These are phyloP conservation scores for Amanita phalloides DNA, from an alignment of 768 basidiomycete genomes.

Conservation along the genomic window DNA sequence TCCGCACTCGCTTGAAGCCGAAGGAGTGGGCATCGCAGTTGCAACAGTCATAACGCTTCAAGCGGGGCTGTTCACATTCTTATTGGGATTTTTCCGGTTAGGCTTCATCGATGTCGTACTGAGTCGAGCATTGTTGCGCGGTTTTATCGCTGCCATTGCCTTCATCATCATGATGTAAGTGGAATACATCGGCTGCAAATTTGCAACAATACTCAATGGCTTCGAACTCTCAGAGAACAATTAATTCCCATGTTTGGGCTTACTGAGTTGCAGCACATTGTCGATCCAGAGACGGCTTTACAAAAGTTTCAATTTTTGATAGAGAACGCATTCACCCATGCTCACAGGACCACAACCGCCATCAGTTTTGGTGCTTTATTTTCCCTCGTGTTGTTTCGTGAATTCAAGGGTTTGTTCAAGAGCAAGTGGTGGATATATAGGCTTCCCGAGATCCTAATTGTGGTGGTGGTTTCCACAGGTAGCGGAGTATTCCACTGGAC, in stretches of 20 bases:
- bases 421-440: constrained; percentile 65
- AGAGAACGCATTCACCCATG: constrained; percentile 40
- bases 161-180: constrained; percentile 77
- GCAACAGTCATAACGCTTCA: constrained; percentile 81
- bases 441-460: constrained; percentile 83
- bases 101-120: constrained; percentile 93
- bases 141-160: constrained; percentile 80
- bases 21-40: constrained; percentile 52
- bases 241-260: constrained; percentile 89
- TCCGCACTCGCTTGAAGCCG: constrained; percentile 28
- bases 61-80: constrained; percentile 79
- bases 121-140: constrained; percentile 77
- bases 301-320: constrained; percentile 74
- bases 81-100: constrained; percentile 78
- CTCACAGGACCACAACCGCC: constrained; percentile 57
- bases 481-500: constrained; percentile 14
- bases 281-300: constrained; percentile 57
- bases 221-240: constrained; percentile 46
- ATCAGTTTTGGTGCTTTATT: constrained; percentile 67
- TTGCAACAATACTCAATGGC: not conserved
- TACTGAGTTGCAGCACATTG: constrained; percentile 33
- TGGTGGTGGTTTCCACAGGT: constrained; percentile 81
- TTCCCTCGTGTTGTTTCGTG: constrained; percentile 51
- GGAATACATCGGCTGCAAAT: not conserved
- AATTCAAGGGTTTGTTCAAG: constrained; percentile 46